Conservation (phyloP, 2,329 filamentous ascomycete species). For the Trichoderma atroviride region DNA sequence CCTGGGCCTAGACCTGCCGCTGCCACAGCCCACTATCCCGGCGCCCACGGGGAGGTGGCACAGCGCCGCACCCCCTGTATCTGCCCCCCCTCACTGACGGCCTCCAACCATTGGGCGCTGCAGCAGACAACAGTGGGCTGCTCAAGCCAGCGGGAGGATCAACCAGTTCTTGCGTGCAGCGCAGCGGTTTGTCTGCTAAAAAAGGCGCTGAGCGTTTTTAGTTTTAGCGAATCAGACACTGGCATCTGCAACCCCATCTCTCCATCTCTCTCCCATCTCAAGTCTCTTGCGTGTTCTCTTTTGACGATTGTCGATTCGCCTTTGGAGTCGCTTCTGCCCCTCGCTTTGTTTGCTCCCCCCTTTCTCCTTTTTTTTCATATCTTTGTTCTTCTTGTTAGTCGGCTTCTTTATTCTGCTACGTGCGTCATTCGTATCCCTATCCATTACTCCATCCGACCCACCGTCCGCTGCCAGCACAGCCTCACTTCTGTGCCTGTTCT, state of each 20-base stretch:
- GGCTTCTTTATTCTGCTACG: neutral
- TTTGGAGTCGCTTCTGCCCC: neutral
- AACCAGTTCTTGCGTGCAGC: neutral
- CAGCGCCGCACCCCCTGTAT: constrained; percentile 17
- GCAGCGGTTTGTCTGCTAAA: neutral
- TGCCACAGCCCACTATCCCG: neutral
- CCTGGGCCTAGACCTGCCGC: neutral
- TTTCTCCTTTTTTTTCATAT: neutral
- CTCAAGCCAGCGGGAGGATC: constrained; percentile 9
- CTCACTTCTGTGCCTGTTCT: neutral
- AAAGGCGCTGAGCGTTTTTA: neutral
- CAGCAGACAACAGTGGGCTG: neutral
- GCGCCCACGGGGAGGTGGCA: neutral
- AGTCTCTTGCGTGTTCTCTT: neutral
- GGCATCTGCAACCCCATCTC: constrained; percentile 4
- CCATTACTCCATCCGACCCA: constrained; percentile 15
- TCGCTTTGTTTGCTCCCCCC: neutral
- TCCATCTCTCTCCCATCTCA: neutral
- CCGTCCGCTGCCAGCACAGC: constrained; percentile 24
- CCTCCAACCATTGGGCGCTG: constrained; percentile 13
- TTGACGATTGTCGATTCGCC: neutral
- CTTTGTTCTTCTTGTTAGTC: neutral
- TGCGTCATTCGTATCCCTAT: neutral
- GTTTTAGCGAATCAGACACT: constrained; percentile 7
- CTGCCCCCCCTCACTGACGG: constrained; percentile 10